Evolutionary conservation across 208 protist species (phyloP), one percentile per base, ranked within the genome.

Genomic region (Acanthamoeba triangularis): DNA sequence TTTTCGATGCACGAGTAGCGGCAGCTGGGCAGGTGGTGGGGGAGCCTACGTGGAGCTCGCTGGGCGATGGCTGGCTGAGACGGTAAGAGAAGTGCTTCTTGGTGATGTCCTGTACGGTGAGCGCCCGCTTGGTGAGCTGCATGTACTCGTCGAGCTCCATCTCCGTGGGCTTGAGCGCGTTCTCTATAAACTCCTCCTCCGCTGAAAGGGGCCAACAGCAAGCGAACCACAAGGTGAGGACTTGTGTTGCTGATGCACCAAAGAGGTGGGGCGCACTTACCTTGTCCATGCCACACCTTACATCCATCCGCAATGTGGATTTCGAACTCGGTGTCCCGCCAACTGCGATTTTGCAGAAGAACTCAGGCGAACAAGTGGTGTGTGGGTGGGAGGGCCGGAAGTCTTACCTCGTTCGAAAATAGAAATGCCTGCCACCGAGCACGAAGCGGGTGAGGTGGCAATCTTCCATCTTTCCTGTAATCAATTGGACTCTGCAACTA

Each of bases 61-160:
- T 90, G n/a, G 30, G n/a, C 59, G 82, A 47, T 37, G 61, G 82
- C 25, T 90, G 82, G 59, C 63, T 80, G 35, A 93, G 88, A 14
- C 65, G 54, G 14, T 93, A 93, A 61, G 88, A 93, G n/a, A 93
- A 93, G 47, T 78, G 88, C 23, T 93, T 93, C 67, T 93, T 93
- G 88, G 88, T 93, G 35, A 49, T 23, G 63, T 93, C 88, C 28
- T 93, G 88, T 3, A 59, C 54, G 37, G 88, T 93, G 65, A 93
- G 88, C 0, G 88, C 88, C 37, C 65, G 30, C 30, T 52, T 93
- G 7, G 88, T 93, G 25, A 93, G 61, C 28, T 78, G 25, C 67
- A 93, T 93, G 88, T 93, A 93, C 30, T 93, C 88, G 7, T 69
- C 61, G 37, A 78, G 23, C 35, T 69, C 47, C 88, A 93, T 93